phyloP scores from a whole-genome alignment of 2,329 filamentous ascomycete genomes.

The Rosellinia necatrix region DNA sequence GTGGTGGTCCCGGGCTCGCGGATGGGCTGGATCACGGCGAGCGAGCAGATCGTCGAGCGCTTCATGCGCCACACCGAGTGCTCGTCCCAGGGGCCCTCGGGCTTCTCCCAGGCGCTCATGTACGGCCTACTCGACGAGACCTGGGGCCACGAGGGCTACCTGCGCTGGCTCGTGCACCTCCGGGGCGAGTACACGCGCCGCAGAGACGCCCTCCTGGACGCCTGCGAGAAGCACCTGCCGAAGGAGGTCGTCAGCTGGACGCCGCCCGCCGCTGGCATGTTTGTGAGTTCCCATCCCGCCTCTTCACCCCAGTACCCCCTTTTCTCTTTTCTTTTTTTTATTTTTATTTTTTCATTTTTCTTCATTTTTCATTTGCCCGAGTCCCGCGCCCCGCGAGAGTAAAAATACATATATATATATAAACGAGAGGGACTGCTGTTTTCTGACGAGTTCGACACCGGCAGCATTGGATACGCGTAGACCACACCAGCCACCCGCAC shows the following conservation, averaged over 20 bases:
- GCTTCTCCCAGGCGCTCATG: slow-evolving; percentile 80
- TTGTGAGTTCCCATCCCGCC: slow-evolving; percentile 63
- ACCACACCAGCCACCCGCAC: slow-evolving; percentile 68
- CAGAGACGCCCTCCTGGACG: slow-evolving; percentile 74
- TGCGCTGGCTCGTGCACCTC: slow-evolving; percentile 86
- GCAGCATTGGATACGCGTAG: slow-evolving; percentile 74
- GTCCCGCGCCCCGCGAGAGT: no score
- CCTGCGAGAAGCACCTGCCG: slow-evolving; percentile 80
- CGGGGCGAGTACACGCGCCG: slow-evolving; percentile 80
- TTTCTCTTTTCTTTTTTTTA: neutral
- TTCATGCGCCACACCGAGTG: slow-evolving; percentile 84
- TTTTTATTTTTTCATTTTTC: neutral
- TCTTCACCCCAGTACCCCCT: neutral
- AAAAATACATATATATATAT: no score
- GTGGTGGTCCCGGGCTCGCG: slow-evolving; percentile 83
- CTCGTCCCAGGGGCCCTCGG: slow-evolving; percentile 82
- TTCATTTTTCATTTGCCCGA: neutral
- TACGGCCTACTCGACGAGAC: slow-evolving; percentile 90
- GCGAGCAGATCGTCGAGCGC: slow-evolving; percentile 80
- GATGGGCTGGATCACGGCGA: slow-evolving; percentile 86
- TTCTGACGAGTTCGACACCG: no score
- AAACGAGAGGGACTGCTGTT: no score
- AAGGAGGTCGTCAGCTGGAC: slow-evolving; percentile 77
- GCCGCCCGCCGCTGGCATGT: slow-evolving; percentile 88
- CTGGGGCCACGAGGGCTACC: slow-evolving; percentile 90